A percentile compares a stretch with the other conserved stretches of the same genome.
Conservation (phyloP, 352 stramenopile species). For the Globisporangium sylvaticum region DNA sequence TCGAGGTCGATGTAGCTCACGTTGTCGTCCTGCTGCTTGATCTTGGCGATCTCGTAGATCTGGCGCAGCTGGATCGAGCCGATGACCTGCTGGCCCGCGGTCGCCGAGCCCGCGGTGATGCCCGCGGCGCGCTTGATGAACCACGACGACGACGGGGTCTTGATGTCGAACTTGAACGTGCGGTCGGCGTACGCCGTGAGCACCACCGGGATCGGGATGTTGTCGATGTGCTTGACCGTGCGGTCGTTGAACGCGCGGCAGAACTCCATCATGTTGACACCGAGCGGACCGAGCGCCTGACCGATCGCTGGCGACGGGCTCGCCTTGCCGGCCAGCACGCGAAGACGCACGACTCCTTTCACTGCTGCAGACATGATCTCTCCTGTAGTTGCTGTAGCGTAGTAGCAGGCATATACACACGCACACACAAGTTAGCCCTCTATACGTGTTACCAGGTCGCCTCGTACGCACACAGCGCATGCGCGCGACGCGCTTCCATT, state of each 20-base stretch:
- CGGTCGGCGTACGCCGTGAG: slow-evolving; percentile 93
- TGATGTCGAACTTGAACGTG: slow-evolving; percentile 95
- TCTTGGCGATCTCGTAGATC: slow-evolving; percentile 98
- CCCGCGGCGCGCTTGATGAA: slow-evolving; percentile 91
- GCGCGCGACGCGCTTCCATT: background rate
- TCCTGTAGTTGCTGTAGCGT: slow-evolving; percentile 6
- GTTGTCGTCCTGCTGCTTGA: slow-evolving; percentile 95
- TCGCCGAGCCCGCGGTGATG: slow-evolving; percentile 74
- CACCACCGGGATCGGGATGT: slow-evolving; percentile 91
- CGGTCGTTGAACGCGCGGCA: slow-evolving; percentile 99
- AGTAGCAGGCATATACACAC: background rate
- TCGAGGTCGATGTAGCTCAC: slow-evolving; percentile 90
- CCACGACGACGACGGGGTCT: slow-evolving; percentile 93
- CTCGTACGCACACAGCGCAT: background rate
- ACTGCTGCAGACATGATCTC: slow-evolving; percentile 25
- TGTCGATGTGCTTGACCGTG: slow-evolving; percentile 89
- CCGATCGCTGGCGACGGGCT: slow-evolving; percentile 86
- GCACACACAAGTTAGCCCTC: background rate
- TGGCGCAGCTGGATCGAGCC: slow-evolving; percentile 91
- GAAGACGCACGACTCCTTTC: slow-evolving; percentile 84
- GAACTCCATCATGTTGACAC: slow-evolving; percentile 99
- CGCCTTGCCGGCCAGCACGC: slow-evolving; percentile 80
- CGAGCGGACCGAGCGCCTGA: slow-evolving; percentile 93
- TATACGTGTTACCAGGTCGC: background rate
- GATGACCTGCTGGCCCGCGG: slow-evolving; percentile 66